Evolutionary conservation across 2,329 filamentous ascomycete genomes (phyloP), one percentile per base, ranked within the genome.

Genomic region (Xylaria hypoxylon): DNA sequence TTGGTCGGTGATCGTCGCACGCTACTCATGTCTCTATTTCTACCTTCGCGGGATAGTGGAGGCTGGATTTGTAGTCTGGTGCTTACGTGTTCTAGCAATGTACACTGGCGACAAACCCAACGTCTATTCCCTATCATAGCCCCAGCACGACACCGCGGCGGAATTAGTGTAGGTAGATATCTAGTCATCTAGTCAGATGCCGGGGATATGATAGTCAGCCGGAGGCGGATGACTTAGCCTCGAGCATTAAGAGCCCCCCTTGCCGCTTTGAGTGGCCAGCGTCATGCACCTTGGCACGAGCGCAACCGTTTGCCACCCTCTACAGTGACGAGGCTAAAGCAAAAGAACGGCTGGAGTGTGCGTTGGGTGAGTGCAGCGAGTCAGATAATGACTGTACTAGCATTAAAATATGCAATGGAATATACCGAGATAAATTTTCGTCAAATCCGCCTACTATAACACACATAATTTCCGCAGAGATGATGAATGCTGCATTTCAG

Each of bases 251-350:
- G 51, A 40, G 33, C 33, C 51, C 24, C 51, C 44, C 44, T 11
- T 59, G 44, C 38, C 42, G 26, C 24, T 56, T 38, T 19, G 26
- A 22, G 19, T 7, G n/a, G 19, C 38, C 40, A 33, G 45, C 42
- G 42, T 47, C 40, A 52, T 51, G 48, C 48, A 52, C 58, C 45
- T 44, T 51, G 47, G 48, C 38, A 55, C 40, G 22, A 19, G 19
- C 59, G 22, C 26, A 40, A 31, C 10, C 50, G 15, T 50, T 62
- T 40, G 42, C 42, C 51, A 57, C 47, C 17, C 47, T 40, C 52
- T 60, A 50, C 47, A 24, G 38, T 31, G 53, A 62, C 52, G 31
- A 66, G 59, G 64, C 59, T 66, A 56, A 44, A 35, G 15, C 35
- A 38, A 24, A 22, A 17, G 58, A n/a, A 19, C 28, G 52, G 45